Conservation (phyloP, 192 early-diverging fungal species). For the Coemansia sp. region DNA sequence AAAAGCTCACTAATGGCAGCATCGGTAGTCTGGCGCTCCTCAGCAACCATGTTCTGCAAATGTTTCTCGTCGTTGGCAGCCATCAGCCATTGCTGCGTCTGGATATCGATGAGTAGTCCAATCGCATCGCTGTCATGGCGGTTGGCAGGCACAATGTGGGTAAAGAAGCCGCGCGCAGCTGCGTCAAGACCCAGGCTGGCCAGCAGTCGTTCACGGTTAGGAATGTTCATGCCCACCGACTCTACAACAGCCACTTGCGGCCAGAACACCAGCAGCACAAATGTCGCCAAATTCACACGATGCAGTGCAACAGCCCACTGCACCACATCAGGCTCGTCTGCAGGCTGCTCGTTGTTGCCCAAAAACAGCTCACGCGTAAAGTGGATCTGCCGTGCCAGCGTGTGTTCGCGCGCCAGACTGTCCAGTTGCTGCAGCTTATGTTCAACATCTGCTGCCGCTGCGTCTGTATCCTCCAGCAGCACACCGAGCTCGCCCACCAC, state of each 20-base stretch:
- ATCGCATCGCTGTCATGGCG: constrained; percentile 21
- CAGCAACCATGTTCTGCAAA: constrained; percentile 28
- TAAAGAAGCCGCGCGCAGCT: constrained; percentile 27
- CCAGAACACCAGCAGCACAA: constrained; percentile 32
- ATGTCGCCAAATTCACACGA: constrained; percentile 45
- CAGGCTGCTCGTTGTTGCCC: constrained; percentile 17
- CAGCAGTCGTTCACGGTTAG: constrained; percentile 31
- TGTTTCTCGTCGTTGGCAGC: constrained; percentile 37
- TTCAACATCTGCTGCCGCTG: neutral
- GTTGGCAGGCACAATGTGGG: constrained; percentile 31
- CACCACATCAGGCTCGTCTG: constrained; percentile 18
- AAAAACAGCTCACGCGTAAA: constrained; percentile 37
- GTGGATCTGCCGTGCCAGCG: constrained; percentile 32
- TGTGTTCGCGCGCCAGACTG: constrained; percentile 38
- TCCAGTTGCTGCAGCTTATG: constrained; percentile 13
- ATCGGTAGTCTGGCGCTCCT: constrained; percentile 19
- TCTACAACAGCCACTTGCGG: constrained; percentile 26
- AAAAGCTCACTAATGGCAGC: constrained; percentile 23
- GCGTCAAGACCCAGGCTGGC: constrained; percentile 29
- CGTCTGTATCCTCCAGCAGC: neutral
- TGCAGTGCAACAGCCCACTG: constrained; percentile 34
- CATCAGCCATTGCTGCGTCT: constrained; percentile 46
- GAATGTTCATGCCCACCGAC: constrained; percentile 18
- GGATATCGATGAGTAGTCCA: constrained; percentile 40
- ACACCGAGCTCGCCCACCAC: constrained; percentile 8